A percentile compares a stretch with the other conserved stretches of the same genome.
Evolutionary conservation across 306 rosid species (phyloP).

Genomic region (Alnus glutinosa): DNA sequence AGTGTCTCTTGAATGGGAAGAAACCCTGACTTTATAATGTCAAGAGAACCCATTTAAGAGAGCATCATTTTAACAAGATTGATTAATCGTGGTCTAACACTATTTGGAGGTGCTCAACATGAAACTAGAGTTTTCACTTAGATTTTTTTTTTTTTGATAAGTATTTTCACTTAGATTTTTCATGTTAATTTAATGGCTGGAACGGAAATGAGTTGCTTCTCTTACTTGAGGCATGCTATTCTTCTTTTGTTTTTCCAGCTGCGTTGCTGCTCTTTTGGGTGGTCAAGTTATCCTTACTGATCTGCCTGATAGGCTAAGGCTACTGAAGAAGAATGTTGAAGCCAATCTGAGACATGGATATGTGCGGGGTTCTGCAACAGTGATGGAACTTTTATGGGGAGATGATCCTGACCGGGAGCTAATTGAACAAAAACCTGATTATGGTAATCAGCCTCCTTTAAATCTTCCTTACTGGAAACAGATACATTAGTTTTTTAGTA

Average conservation of each 20-base stretch:
- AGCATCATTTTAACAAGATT: background rate
- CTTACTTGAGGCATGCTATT: conserved; percentile 15
- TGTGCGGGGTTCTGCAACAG: conserved; percentile 58
- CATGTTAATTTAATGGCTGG: background rate
- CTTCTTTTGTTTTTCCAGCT: conserved; percentile 49
- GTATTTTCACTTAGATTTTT: background rate
- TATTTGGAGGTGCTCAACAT: too few relatives aligned
- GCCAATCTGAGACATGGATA: conserved; percentile 55
- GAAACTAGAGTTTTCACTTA: background rate
- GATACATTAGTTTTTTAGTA: background rate
- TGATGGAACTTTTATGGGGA: conserved; percentile 70
- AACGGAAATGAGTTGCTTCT: conserved; percentile 22
- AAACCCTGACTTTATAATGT: background rate
- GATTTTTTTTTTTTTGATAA: background rate
- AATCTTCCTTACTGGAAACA: background rate
- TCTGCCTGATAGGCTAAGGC: conserved; percentile 75
- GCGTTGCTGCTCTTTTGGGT: conserved; percentile 84
- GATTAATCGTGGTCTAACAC: too few relatives aligned
- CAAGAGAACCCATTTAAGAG: background rate
- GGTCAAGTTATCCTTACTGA: conserved; percentile 72
- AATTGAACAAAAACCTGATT: conserved; percentile 58
- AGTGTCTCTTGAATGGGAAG: background rate
- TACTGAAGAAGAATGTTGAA: conserved; percentile 69
- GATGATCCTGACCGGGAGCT: conserved; percentile 69
- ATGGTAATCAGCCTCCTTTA: conserved; percentile 42